Base-by-base conservation (phyloP, 192 early-diverging fungal species). In the Paraglomus brasilianum region DNA sequence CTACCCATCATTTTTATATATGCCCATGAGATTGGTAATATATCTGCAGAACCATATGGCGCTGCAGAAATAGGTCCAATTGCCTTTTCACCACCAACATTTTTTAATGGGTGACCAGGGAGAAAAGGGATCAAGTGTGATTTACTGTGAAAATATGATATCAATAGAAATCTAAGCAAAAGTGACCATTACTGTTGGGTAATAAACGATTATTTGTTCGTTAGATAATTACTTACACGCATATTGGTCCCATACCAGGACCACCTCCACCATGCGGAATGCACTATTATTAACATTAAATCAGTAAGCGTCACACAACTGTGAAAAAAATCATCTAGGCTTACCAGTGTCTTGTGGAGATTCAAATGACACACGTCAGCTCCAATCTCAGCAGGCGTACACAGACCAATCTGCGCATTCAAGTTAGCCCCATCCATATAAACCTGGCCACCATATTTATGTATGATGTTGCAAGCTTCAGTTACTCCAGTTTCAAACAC, bases 341-440 rank as follows among this genome's bases (percentile, higher is more conserved):
- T 5, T 55, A 43, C 58, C 58, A 98, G 93, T 19, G 97, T 98
- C 90, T 99, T 99, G 89, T 99, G 97, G 79, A 96, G 84, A 88
- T 99, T 99, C 81, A 99, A 83, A 76, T 99, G 97, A 83, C 97
- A 99, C 38, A 99, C 97, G 82, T 99, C 97, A 63, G 95, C 95
- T 44, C 97, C 97, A 74, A 98, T 98, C 66, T 95, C 92, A 43
- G 89, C 97, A 58, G 92, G 92, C 50, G 85, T 91, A 56, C 88
- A 90, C 62, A 88, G 84, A 56, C 90, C 91, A 53, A 92, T 91
- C 78, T 94, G 92, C 11, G 91, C 91, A 75, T 94, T 94, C 81
- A 94, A 84, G 83, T 92, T 94, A 57, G 91, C 91, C 57, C 92
- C 97, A 77, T 99, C 97, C 93, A 99, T 95, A 80, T 99, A 99